Evolutionary conservation across 1,284 basidiomycete species (phyloP).

Genomic region (Rhodotorula glutinis): DNA sequence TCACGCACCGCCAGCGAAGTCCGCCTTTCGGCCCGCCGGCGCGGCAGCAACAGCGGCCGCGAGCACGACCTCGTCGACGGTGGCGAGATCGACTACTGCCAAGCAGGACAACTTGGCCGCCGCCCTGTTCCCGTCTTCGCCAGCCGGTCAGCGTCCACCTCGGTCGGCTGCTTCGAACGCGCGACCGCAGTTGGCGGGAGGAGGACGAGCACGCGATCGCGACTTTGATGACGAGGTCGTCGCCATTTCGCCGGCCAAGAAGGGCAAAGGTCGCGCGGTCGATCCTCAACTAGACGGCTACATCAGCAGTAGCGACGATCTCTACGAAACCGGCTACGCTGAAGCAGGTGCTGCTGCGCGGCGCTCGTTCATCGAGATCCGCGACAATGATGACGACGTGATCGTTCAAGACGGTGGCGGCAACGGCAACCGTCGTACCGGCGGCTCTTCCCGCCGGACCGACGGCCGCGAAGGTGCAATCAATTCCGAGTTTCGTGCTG

Average conservation of each 20-base stretch:
- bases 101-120: background rate
- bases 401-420: constrained; percentile 3
- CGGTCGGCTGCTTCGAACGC: background rate
- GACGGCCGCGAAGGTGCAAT: constrained; percentile 10
- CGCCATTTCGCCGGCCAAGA: background rate
- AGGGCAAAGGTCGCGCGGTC: background rate
- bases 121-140: constrained; percentile 2
- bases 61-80: background rate
- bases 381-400: constrained; percentile 21
- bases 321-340: background rate
- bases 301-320: background rate
- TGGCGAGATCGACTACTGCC: too few species aligned
- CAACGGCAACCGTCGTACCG: too few species aligned
- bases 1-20: background rate
- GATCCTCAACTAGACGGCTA: background rate
- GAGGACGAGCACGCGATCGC: background rate
- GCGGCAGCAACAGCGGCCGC: background rate
- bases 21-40: constrained; percentile 6
- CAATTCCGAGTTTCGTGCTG: constrained; percentile 8
- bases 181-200: background rate
- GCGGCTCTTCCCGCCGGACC: background rate
- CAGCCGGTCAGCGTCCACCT: background rate
- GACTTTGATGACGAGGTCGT: background rate
- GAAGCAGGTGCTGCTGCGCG: constrained; percentile 3
- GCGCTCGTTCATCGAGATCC: constrained; percentile 2